phyloP scores from a whole-genome alignment of 352 stramenopile genomes.

The Phytophthora vignae region DNA sequence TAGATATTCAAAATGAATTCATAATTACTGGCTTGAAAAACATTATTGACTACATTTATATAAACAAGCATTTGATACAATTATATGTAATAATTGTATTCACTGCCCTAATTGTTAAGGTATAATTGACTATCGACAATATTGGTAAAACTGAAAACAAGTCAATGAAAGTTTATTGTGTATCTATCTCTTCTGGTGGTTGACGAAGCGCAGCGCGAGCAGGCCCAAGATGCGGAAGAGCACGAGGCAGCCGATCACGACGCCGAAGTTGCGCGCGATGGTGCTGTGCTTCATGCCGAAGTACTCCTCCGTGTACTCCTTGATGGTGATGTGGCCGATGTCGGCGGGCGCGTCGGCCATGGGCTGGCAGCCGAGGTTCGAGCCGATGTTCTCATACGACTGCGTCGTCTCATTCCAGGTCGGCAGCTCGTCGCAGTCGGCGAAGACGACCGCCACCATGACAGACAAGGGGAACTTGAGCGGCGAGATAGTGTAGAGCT shows the following conservation, averaged over 20 bases:
- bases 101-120: too few species aligned
- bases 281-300: conserved; percentile 28
- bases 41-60: too few species aligned
- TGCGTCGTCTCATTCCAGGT: conserved; percentile 28
- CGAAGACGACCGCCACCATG: conserved; percentile 33
- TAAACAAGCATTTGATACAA: too few species aligned
- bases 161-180: neutral
- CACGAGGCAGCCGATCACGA: conserved; percentile 34
- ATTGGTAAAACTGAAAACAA: too few species aligned
- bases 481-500: conserved; percentile 36
- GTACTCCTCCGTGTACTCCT: conserved; percentile 34
- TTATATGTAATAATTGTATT: too few species aligned
- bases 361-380: conserved; percentile 31
- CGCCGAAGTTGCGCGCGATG: conserved; percentile 36
- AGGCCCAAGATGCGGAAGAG: conserved; percentile 45
- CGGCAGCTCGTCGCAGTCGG: conserved; percentile 34
- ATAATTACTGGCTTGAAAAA: too few species aligned
- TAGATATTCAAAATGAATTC: too few species aligned
- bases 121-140: too few species aligned
- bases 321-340: conserved; percentile 31
- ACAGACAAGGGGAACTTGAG: conserved; percentile 22
- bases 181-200: conserved; percentile 42
- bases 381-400: conserved; percentile 21
- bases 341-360: conserved; percentile 17
- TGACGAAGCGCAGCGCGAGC: conserved; percentile 30